These are phyloP conservation scores for Cryptococcus depauperatus DNA, from an alignment of 1,284 basidiomycete species.

Conservation along the genomic window DNA sequence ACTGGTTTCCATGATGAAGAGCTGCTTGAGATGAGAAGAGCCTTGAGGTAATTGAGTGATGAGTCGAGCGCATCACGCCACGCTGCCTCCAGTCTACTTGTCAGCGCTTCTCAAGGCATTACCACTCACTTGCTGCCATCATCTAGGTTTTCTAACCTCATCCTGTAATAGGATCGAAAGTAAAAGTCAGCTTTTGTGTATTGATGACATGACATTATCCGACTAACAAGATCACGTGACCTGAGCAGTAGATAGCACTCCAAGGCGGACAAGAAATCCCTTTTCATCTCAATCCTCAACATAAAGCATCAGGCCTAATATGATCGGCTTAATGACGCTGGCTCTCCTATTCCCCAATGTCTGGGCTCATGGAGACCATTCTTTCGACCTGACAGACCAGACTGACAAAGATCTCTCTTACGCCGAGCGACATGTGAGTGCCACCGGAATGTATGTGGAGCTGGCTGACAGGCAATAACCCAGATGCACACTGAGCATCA, in stretches of 20 bases:
- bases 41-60: slow-evolving; percentile 39
- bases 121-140: slow-evolving; percentile 40
- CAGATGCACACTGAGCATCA: slow-evolving; percentile 46
- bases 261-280: too few relatives aligned
- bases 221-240: too few relatives aligned
- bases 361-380: slow-evolving; percentile 36
- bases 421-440: slow-evolving; percentile 50
- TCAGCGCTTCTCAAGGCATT: background rate
- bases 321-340: slow-evolving; percentile 8
- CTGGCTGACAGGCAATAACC: background rate
- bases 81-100: slow-evolving; percentile 38
- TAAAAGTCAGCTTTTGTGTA: too few relatives aligned
- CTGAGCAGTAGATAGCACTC: too few relatives aligned
- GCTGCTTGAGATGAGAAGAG: slow-evolving; percentile 39
- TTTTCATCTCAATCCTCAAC: too few relatives aligned
- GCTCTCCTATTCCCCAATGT: slow-evolving; percentile 11
- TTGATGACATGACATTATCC: background rate
- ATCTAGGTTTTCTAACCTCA: slow-evolving; percentile 38
- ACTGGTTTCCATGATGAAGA: slow-evolving; percentile 46
- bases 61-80: slow-evolving; percentile 40
- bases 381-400: slow-evolving; percentile 26
- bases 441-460: slow-evolving; percentile 43
- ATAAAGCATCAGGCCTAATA: too few relatives aligned
- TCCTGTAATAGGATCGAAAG: too few relatives aligned
- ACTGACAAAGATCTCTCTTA: slow-evolving; percentile 41